Percentiles rank a stretch among this genome's conserved stretches.
phyloP scores from a whole-genome alignment of 129 eudicot species.

The Centrapalus pauciflorus region DNA sequence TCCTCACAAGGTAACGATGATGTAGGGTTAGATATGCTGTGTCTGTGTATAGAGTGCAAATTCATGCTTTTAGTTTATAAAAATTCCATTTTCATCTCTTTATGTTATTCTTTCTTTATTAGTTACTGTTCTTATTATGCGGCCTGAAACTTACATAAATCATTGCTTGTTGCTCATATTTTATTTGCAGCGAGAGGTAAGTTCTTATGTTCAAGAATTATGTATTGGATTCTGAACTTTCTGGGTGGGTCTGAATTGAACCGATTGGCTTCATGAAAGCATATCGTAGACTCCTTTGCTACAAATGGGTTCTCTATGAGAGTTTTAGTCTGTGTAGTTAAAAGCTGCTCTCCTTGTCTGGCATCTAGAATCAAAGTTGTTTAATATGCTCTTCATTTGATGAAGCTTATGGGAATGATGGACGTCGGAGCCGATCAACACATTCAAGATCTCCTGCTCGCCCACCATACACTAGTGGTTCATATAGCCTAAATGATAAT shows the following conservation, averaged over 20 bases:
- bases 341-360: slow-evolving; percentile 38
- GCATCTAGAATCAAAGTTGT: slow-evolving; percentile 53
- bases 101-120: neutral
- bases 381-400: slow-evolving; percentile 77
- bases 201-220: slow-evolving; percentile 75
- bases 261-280: slow-evolving; percentile 54
- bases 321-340: slow-evolving; percentile 47
- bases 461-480: slow-evolving; percentile 39
- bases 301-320: slow-evolving; percentile 40
- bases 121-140: neutral
- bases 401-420: slow-evolving; percentile 95
- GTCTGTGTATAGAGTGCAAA: slow-evolving; percentile 9
- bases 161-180: slow-evolving; percentile 41
- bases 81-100: neutral
- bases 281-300: slow-evolving; percentile 31
- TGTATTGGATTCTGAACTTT: slow-evolving; percentile 68
- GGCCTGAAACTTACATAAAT: slow-evolving; percentile 10
- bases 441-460: slow-evolving; percentile 76
- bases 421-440: slow-evolving; percentile 64
- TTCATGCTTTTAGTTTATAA: slow-evolving; percentile 18
- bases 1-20: slow-evolving; percentile 60
- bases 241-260: slow-evolving; percentile 63
- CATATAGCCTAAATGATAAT: slow-evolving; percentile 54
- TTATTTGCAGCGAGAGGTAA: slow-evolving; percentile 92
- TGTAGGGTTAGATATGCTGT: slow-evolving; percentile 28